These are phyloP conservation scores for Pestalotiopsis sp. DNA, from an alignment of 2,329 filamentous ascomycete genomes.

Conservation along the genomic window DNA sequence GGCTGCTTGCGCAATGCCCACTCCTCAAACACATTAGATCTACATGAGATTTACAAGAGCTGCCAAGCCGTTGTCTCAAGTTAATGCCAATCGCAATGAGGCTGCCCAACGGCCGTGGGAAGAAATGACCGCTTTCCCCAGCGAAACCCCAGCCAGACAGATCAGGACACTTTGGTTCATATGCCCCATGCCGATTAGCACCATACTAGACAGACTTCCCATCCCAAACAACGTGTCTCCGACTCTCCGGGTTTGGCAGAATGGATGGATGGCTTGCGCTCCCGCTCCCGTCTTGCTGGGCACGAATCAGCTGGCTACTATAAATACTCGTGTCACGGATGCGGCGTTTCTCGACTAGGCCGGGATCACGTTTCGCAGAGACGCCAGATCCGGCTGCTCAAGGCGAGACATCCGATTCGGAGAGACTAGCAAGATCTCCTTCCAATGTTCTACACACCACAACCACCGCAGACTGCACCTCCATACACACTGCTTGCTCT, in stretches of 20 bases:
- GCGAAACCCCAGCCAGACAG: background rate
- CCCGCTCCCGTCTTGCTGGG: background rate
- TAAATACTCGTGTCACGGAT: slow-evolving; percentile 4
- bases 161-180: background rate
- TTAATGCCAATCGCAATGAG: slow-evolving; percentile 23
- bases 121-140: slow-evolving; percentile 4
- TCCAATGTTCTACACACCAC: background rate
- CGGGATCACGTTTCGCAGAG: background rate
- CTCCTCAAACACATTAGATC: slow-evolving; percentile 13
- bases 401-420: slow-evolving; percentile 4
- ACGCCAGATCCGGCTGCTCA: slow-evolving; percentile 5
- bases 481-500: background rate
- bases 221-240: background rate
- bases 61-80: slow-evolving; percentile 27
- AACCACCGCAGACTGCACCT: background rate
- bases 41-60: slow-evolving; percentile 21
- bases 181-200: too few relatives aligned
- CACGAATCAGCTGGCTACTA: slow-evolving; percentile 9
- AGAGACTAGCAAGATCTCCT: background rate
- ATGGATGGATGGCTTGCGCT: background rate
- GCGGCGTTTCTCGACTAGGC: slow-evolving; percentile 7
- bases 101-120: slow-evolving; percentile 19
- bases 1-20: slow-evolving; percentile 9
- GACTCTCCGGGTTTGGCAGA: too few relatives aligned
- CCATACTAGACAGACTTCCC: background rate